These are phyloP conservation scores for Xylariales sp. DNA, from an alignment of 2,329 filamentous ascomycete species.

Conservation along the genomic window DNA sequence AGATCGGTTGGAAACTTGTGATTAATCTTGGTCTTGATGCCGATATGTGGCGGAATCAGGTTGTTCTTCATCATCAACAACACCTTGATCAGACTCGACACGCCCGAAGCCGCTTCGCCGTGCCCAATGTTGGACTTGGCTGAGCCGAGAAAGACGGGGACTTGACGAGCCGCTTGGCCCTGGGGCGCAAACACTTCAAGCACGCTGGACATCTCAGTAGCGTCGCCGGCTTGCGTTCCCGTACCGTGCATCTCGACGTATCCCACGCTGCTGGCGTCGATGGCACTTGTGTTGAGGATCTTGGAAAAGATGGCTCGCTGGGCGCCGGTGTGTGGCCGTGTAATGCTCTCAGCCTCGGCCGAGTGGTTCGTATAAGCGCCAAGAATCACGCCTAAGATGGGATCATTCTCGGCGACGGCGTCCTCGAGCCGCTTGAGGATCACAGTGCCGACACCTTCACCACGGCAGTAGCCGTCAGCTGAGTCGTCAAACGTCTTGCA, in stretches of 20 bases:
- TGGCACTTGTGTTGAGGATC: conserved; percentile 51
- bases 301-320: conserved; percentile 58
- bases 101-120: conserved; percentile 34
- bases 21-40: conserved; percentile 44
- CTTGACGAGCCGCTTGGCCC: conserved; percentile 34
- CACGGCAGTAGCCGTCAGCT: conserved; percentile 43
- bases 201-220: conserved; percentile 59
- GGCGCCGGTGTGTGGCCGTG: conserved; percentile 55
- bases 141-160: conserved; percentile 38
- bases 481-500: conserved; percentile 41
- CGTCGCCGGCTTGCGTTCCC: conserved; percentile 66
- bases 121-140: conserved; percentile 45
- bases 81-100: conserved; percentile 15
- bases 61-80: conserved; percentile 20
- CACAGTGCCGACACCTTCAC: conserved; percentile 13
- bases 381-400: conserved; percentile 52
- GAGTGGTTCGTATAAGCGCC: conserved; percentile 60
- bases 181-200: conserved; percentile 53
- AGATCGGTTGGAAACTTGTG: conserved; percentile 36
- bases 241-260: conserved; percentile 69
- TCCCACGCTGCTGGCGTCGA: conserved; percentile 49
- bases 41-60: conserved; percentile 40
- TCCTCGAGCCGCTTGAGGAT: conserved; percentile 18
- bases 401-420: conserved; percentile 17
- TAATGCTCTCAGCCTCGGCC: conserved; percentile 57